These are phyloP conservation scores for Suhomyces bolitotheri DNA, from an alignment of 1,139 yeast species.

Conservation along the genomic window DNA sequence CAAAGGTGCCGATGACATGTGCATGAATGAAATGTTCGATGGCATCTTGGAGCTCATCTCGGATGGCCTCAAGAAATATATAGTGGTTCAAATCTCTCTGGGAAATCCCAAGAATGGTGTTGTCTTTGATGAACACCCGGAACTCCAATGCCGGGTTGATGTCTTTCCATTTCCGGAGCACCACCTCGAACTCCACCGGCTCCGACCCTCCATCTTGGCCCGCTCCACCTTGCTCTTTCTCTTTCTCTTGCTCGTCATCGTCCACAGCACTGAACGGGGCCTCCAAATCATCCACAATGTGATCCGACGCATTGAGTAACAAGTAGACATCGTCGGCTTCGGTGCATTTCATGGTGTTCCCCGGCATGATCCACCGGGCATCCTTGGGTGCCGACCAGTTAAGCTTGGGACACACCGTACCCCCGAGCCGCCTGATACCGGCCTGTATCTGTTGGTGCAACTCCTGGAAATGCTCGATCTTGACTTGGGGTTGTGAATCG, in stretches of 20 bases:
- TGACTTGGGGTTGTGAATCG: constrained; percentile 45
- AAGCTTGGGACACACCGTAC: constrained; percentile 78
- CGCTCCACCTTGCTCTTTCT: constrained; percentile 2
- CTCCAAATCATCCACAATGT: constrained; percentile 79
- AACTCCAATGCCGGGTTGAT: constrained; percentile 90
- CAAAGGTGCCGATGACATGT: constrained; percentile 41
- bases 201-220: not conserved
- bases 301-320: constrained; percentile 81
- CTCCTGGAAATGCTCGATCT: constrained; percentile 53
- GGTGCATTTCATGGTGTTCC: constrained; percentile 70
- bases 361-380: constrained; percentile 86
- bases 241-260: constrained; percentile 14
- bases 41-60: constrained; percentile 44
- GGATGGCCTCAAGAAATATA: constrained; percentile 56
- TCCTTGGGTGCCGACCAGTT: constrained; percentile 98
- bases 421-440: constrained; percentile 43
- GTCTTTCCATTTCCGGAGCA: constrained; percentile 76
- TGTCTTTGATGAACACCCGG: constrained; percentile 71
- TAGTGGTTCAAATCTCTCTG: constrained; percentile 88
- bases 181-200: constrained; percentile 51
- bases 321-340: constrained; percentile 74
- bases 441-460: constrained; percentile 55
- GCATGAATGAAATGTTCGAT: constrained; percentile 57
- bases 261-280: constrained; percentile 58
- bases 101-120: constrained; percentile 66